Evolutionary conservation across 176 grass and related monocot species (phyloP), one percentile per base, ranked within the genome.

Genomic region (Phyllostachys edulis): DNA sequence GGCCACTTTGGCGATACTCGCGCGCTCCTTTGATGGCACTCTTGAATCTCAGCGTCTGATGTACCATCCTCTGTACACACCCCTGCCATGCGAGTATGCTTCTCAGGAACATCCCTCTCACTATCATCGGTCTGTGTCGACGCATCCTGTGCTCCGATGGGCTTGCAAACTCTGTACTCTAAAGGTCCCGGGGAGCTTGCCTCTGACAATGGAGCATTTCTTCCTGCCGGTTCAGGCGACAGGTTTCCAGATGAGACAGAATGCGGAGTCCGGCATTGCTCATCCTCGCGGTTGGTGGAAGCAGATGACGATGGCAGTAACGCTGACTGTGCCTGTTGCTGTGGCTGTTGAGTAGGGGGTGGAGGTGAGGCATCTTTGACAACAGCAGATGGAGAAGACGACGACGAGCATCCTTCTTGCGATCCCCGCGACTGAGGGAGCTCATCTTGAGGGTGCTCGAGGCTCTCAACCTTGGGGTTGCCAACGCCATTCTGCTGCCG

Each of bases 51-150:
- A 47, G 63, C 18, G 36, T 88, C 75, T 8, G 71, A 75, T 29
- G 85, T 27, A 13, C 60, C 61, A 79, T 87, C 89, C 23, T 88
- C 88, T 6, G 86, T 87, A n/a, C 79, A 90, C 44, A 84, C 36
- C 15, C 63, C 37, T 3, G 38, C 15, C 42, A 36, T 15, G 32
- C 40, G 69, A 73, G 74, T n/a, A 47, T 47, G 72, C 60, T 61
- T 84, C 13, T 38, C 60, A 71, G 17, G 17, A 69, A n/a, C 54
- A 69, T 71, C 82, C 46, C 73, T 86, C 76, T 80, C 88, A 37
- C 50, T 80, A 16, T 92, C 91, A 56, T 99, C 93, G 12, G 97
- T 99, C 34, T 96, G 93, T 63, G 93, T 99, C 29, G 97, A 90
- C 0, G 88, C 96, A n/a, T 99, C 91, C 69, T 96, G 91, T 41